Conservation (phyloP, 345 rosid species). For the Gossypium bickii region DNA sequence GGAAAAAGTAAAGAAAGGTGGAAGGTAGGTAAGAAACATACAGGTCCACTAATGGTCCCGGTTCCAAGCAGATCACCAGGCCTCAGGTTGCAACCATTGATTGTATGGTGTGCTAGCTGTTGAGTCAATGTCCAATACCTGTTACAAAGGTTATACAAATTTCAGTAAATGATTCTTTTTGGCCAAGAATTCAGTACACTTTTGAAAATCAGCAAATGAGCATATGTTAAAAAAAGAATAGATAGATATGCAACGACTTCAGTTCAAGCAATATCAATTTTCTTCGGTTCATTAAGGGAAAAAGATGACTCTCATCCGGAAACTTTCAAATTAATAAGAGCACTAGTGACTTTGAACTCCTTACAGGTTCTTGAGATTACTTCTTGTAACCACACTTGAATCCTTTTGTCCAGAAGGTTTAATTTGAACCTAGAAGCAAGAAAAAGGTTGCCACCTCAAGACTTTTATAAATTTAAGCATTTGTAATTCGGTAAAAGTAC, state of each 20-base stretch:
- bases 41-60: constrained; percentile 95
- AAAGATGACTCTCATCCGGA: neutral
- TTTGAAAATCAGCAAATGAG: neutral
- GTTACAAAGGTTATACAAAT: constrained; percentile 14
- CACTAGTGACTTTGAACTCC: constrained; percentile 13
- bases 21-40: constrained; percentile 25
- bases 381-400: constrained; percentile 63
- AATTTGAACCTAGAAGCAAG: constrained; percentile 56
- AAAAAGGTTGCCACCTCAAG: neutral
- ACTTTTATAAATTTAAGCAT: neutral
- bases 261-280: constrained; percentile 8
- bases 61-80: constrained; percentile 96
- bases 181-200: neutral
- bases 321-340: constrained; percentile 1
- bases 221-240: neutral
- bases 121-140: constrained; percentile 98
- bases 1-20: neutral
- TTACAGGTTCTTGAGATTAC: constrained; percentile 87
- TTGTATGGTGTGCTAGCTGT: constrained; percentile 90
- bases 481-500: neutral
- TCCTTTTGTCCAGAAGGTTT: constrained; percentile 78
- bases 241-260: neutral
- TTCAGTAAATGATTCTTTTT: neutral
- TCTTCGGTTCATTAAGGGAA: neutral
- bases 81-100: constrained; percentile 95